Conservation (phyloP, 208 protist genomes). For the Leishmania major region DNA sequence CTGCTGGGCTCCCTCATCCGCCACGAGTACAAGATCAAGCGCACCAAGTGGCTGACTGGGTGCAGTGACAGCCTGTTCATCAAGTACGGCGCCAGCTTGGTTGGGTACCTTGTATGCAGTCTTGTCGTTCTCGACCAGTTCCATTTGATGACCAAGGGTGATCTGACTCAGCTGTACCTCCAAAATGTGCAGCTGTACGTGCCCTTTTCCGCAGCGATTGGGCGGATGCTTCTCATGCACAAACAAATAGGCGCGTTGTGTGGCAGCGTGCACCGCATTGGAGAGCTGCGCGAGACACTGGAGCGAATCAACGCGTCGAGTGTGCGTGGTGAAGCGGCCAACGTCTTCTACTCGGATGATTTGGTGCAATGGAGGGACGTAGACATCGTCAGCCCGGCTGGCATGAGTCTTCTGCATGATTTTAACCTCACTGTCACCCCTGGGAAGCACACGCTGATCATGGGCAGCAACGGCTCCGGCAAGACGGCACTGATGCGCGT, state of each 20-base stretch:
- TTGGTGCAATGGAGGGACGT: constrained; percentile 59
- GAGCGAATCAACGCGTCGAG: constrained; percentile 32
- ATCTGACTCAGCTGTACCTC: constrained; percentile 72
- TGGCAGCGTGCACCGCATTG: constrained; percentile 78
- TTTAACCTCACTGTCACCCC: constrained; percentile 60
- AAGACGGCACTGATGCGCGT: constrained; percentile 86
- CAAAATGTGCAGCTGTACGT: constrained; percentile 79
- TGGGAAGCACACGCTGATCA: constrained; percentile 76
- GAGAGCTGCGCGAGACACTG: constrained; percentile 78
- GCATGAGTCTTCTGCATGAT: constrained; percentile 49
- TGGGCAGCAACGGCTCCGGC: constrained; percentile 89
- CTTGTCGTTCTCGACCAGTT: constrained; percentile 49
- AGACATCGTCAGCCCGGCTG: constrained; percentile 58
- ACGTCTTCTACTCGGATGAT: constrained; percentile 27
- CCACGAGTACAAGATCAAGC: constrained; percentile 75
- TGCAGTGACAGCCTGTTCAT: constrained; percentile 70
- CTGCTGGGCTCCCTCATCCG: constrained; percentile 63
- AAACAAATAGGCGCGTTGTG: constrained; percentile 77
- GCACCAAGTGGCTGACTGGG: constrained; percentile 65
- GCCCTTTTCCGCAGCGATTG: constrained; percentile 69
- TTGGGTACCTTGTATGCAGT: constrained; percentile 79
- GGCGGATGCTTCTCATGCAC: constrained; percentile 76
- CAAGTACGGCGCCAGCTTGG: constrained; percentile 75
- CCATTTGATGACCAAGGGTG: constrained; percentile 35
- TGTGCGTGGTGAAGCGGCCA: constrained; percentile 14